Evolutionary conservation across 805 yeast genomes (phyloP), one percentile per base, ranked within the genome.

Genomic region (Candida ficus): DNA sequence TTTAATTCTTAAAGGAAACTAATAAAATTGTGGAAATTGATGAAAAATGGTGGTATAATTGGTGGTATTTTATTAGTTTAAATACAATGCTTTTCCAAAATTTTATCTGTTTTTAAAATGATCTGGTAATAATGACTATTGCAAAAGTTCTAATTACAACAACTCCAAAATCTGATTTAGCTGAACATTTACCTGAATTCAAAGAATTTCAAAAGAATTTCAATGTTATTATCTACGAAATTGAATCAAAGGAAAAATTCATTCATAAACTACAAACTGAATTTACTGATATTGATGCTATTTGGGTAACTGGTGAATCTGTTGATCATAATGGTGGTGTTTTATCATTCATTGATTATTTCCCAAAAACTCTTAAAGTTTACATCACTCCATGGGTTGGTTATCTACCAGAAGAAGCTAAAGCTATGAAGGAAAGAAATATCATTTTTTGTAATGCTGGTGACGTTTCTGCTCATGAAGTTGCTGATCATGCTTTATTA

Each of bases 401-500:
- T 0, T 66, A 63, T 48, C 83, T 80, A 44, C 66, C 64, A 31
- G 69, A 72, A 41, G 78, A 77, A 48, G 72, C 69, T 1, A 44
- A 47, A 9, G 66, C 56, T 11, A 58, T 81, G 61, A 58, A 64
- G 22, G 64, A 61, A 26, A 66, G 70, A 28, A 72, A 71, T 12
- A 74, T 85, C 21, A 52, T 63, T 7, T 65, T 85, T 44, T 75
- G 84, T 44, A 81, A 85, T 53, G 79, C 78, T 41, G 74, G 85
- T 44, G 63, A 73, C 10, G 63, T 68, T 29, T 78, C 83, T 0
- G 76, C 84, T 1, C 75, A 68, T 30, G 81, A 83, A 13, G 95
- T 85, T 21, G 84, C 90, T 4, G 95, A 85, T 47, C 62, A 80
- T 43, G 91, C 81, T 4, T 61, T 83, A 33, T 71, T 64, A 52